Conservation (phyloP, 768 basidiomycete species). For the Coprinopsis marcescibilis region DNA sequence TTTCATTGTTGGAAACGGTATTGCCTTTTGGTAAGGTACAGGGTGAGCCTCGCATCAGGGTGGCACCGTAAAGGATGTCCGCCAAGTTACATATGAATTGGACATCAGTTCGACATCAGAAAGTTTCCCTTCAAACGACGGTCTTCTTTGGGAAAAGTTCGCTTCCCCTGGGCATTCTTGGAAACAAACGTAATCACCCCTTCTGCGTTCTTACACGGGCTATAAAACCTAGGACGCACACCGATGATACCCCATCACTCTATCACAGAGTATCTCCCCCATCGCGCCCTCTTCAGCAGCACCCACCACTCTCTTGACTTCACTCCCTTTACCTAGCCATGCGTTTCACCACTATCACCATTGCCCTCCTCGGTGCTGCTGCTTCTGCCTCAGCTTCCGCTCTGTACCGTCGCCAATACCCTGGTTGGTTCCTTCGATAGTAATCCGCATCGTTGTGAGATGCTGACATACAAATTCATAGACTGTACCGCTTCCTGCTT, state of each 20-base stretch:
- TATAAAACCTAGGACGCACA: constrained; percentile 12
- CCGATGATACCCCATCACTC: constrained; percentile 9
- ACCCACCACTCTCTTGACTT: constrained; percentile 20
- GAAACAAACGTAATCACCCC: not conserved
- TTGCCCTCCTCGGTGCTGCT: constrained; percentile 34
- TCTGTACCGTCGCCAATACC: constrained; percentile 33
- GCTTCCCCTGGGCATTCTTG: not conserved
- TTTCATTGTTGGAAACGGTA: not conserved
- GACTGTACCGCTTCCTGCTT: constrained; percentile 52
- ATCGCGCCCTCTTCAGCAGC: constrained; percentile 13
- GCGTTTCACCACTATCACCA: constrained; percentile 42
- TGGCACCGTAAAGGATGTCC: not conserved
- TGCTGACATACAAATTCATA: constrained; percentile 18
- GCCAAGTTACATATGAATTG: not conserved
- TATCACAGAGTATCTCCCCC: constrained; percentile 16
- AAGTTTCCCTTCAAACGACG: not conserved
- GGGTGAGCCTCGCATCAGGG: not conserved
- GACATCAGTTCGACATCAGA: not conserved
- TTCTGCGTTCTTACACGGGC: not conserved
- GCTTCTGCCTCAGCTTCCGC: constrained; percentile 35
- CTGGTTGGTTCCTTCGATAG: constrained; percentile 24
- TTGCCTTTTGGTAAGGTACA: not conserved
- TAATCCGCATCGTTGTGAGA: not conserved
- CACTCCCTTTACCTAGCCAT: constrained; percentile 30
- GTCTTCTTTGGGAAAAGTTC: not conserved